These are phyloP conservation scores for Penicillium sp. DNA, from an alignment of 2,329 filamentous ascomycete genomes.

Conservation along the genomic window DNA sequence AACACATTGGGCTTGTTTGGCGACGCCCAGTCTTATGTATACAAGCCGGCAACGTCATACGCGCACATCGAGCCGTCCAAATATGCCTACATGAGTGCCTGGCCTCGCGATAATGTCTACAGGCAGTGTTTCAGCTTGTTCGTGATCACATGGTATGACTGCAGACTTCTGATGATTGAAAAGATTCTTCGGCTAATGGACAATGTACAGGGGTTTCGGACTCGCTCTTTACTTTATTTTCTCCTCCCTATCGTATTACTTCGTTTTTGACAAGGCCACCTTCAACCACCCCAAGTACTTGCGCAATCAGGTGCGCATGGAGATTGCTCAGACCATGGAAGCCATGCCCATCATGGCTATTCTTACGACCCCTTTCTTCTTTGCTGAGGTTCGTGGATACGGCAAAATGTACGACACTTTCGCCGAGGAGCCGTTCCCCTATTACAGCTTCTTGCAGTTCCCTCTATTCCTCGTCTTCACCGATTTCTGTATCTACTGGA, in stretches of 20 bases:
- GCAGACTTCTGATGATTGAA: neutral
- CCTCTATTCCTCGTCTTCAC: conserved; percentile 85
- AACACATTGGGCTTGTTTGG: conserved; percentile 54
- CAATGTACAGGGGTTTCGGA: conserved; percentile 69
- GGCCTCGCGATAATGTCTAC: conserved; percentile 70
- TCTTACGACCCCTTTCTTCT: conserved; percentile 76
- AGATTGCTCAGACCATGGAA: conserved; percentile 74
- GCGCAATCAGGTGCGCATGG: conserved; percentile 83
- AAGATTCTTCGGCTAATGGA: neutral
- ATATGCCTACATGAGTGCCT: conserved; percentile 74
- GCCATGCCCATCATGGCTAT: conserved; percentile 80
- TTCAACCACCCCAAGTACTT: conserved; percentile 90
- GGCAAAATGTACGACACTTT: conserved; percentile 82
- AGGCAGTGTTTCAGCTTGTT: conserved; percentile 74
- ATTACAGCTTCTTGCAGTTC: conserved; percentile 80
- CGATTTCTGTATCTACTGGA: conserved; percentile 87
- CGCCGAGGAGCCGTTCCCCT: conserved; percentile 67
- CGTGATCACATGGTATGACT: conserved; percentile 73
- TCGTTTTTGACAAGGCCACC: conserved; percentile 88
- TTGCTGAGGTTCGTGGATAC: conserved; percentile 77
- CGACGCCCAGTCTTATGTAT: conserved; percentile 46
- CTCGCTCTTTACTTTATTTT: conserved; percentile 79
- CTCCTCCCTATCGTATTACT: conserved; percentile 75
- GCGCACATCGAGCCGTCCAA: conserved; percentile 66
- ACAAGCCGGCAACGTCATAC: conserved; percentile 68